Percentiles rank a stretch among this genome's conserved stretches.
Evolutionary conservation across 352 stramenopile species (phyloP).

Genomic region (Phytopythium montanum): DNA sequence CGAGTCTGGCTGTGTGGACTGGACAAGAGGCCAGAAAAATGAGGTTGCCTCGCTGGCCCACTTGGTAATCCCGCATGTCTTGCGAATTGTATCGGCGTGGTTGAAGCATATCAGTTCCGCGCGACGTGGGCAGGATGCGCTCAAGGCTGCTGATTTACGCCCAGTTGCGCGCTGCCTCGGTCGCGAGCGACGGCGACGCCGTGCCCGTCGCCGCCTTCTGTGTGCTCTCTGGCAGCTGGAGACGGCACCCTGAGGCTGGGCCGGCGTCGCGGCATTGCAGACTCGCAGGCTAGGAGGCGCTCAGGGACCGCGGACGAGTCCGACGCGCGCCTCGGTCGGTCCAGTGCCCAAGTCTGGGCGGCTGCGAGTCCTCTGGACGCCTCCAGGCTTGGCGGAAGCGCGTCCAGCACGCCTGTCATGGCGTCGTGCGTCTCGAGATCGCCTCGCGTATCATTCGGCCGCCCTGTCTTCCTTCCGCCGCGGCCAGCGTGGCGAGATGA

Average conservation of each 20-base stretch:
- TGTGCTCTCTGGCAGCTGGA: constrained; percentile 1
- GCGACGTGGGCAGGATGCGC: not conserved
- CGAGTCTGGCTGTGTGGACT: not conserved
- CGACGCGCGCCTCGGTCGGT: not conserved
- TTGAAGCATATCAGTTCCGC: constrained; percentile 2
- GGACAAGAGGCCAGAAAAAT: not conserved
- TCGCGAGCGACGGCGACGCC: not conserved
- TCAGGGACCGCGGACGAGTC: not conserved
- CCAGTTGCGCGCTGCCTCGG: not conserved
- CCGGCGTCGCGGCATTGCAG: not conserved
- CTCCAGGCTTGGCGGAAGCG: not conserved
- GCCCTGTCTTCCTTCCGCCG: not conserved
- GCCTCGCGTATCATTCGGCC: not conserved
- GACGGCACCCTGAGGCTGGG: not conserved
- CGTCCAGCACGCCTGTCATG: not conserved
- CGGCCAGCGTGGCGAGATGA: not conserved
- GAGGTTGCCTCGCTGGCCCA: not conserved
- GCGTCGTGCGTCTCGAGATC: not conserved
- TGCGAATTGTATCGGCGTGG: not conserved
- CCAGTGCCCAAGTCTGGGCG: not conserved
- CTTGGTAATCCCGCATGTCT: not conserved
- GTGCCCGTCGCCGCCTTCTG: not conserved
- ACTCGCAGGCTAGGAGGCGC: not conserved
- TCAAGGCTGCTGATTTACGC: not conserved
- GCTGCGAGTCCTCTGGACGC: not conserved